A percentile compares a stretch with the other conserved stretches of the same genome.
Conservation (phyloP, 495 filamentous ascomycete species). For the Sphaerosporella brunnea region DNA sequence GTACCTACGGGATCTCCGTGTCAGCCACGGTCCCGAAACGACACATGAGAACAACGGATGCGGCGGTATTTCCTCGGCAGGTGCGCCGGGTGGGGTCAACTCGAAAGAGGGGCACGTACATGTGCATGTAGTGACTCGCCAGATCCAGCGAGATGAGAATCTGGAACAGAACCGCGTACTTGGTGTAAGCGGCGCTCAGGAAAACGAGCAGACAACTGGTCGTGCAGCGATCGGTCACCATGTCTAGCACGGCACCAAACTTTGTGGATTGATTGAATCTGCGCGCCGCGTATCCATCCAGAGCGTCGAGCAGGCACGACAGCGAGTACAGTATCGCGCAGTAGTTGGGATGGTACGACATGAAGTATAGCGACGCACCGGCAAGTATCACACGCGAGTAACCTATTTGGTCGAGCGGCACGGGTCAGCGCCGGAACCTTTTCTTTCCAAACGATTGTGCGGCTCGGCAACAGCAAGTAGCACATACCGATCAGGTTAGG, state of each 20-base stretch:
- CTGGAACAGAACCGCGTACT: slow-evolving; percentile 88
- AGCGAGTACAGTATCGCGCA: slow-evolving; percentile 81
- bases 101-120: slow-evolving; percentile 42
- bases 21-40: not conserved
- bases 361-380: slow-evolving; percentile 88
- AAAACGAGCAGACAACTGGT: slow-evolving; percentile 88
- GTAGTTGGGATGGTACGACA: slow-evolving; percentile 89
- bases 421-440: not conserved
- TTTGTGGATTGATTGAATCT: slow-evolving; percentile 75
- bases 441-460: too few relatives aligned
- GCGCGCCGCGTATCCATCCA: slow-evolving; percentile 83
- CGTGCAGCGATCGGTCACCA: slow-evolving; percentile 93
- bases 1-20: slow-evolving; percentile 14
- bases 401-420: slow-evolving; percentile 38
- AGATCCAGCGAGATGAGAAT: slow-evolving; percentile 77
- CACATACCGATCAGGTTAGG: slow-evolving; percentile 77
- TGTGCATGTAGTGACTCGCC: slow-evolving; percentile 95
- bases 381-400: slow-evolving; percentile 80
- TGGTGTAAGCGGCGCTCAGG: slow-evolving; percentile 74
- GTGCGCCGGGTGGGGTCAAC: too few relatives aligned
- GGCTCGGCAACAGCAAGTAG: too few relatives aligned
- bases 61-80: too few relatives aligned
- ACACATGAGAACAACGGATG: too few relatives aligned
- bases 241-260: slow-evolving; percentile 91
- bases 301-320: slow-evolving; percentile 81